Percentiles rank a stretch among this genome's conserved stretches.
Evolutionary conservation across 1,139 yeast species (phyloP).

Genomic region (Pichia sp.): DNA sequence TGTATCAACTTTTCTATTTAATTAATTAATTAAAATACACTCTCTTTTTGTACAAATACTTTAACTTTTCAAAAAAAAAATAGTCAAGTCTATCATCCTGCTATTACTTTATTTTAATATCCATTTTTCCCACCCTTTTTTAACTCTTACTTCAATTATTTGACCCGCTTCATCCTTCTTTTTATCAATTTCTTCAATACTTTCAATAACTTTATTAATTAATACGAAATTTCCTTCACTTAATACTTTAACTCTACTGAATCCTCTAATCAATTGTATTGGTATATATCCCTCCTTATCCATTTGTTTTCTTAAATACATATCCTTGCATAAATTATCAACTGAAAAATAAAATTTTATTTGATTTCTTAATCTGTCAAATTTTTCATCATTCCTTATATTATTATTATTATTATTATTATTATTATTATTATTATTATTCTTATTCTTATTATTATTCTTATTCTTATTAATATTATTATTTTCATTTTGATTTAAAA

Average conservation of each 20-base stretch:
- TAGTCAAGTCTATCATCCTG: no score
- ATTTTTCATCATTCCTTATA: neutral
- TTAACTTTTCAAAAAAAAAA: no score
- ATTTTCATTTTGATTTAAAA: neutral
- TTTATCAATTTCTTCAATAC: slow-evolving; percentile 34
- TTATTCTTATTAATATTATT: neutral
- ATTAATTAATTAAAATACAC: no score
- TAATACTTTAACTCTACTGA: slow-evolving; percentile 60
- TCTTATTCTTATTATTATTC: no score
- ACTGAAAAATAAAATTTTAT: slow-evolving; percentile 80
- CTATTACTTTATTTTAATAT: slow-evolving; percentile 21
- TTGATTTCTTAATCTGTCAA: slow-evolving; percentile 40
- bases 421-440: slow-evolving; percentile 3
- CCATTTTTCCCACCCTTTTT: slow-evolving; percentile 42
- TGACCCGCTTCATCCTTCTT: slow-evolving; percentile 22
- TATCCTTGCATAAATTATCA: slow-evolving; percentile 78
- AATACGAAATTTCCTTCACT: slow-evolving; percentile 40
- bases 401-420: neutral
- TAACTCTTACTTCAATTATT: slow-evolving; percentile 36
- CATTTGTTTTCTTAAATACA: slow-evolving; percentile 72
- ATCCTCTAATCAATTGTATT: slow-evolving; percentile 53
- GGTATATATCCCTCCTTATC: slow-evolving; percentile 65
- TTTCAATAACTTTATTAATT: slow-evolving; percentile 29
- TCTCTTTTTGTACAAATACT: no score
- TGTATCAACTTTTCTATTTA: no score